Evolutionary conservation across 768 basidiomycete species (phyloP), one percentile per base, ranked within the genome.

Genomic region (Leccinellum albellum): DNA sequence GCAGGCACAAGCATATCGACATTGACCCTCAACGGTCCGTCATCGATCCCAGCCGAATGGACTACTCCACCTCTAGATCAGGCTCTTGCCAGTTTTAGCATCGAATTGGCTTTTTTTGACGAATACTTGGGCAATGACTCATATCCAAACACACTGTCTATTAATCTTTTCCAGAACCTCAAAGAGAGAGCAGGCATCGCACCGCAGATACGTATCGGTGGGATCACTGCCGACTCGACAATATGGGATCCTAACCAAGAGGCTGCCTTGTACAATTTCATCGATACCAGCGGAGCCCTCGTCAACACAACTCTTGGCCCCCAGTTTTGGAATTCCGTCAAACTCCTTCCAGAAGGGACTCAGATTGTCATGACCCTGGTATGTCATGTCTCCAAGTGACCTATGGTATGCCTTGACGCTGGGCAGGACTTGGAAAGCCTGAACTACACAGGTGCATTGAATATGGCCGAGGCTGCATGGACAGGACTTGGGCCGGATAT

Each of bases 51-150:
- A 6, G 52, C 52, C 5, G 74, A 75, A 55, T 60, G 62, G 62
- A 79, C 79, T 0, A 82, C 81, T 4, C 72, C 76, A 15, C 58
- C 64, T 9, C 67, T 82, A 3, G 66, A 78, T 53, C 79, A 77
- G 1, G 69, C 78, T 10, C 67, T 83, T 24, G 80, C 74, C 24
- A 80, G 80, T 55, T 82, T 82, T 67, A 82, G 80, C 59, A 77
- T 83, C 50, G 81, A 83, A 68, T 82, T 79, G 0, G 80, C 80
- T 1, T 82, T 79, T 60, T 80, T 82, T 55, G 79, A 79, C 51
- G 76, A 76, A 55, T 82, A 76, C 58, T 62, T 80, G 12, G 82
- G 81, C 8, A 82, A 82, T 58, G 61, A 60, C 8, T 70, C 76
- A 23, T 57, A 65, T 51, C 79, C 80, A 1, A 82, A 81, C 59